Evolutionary conservation across 345 rosid genomes (phyloP).

Genomic region (Hirschfeldia incana): DNA sequence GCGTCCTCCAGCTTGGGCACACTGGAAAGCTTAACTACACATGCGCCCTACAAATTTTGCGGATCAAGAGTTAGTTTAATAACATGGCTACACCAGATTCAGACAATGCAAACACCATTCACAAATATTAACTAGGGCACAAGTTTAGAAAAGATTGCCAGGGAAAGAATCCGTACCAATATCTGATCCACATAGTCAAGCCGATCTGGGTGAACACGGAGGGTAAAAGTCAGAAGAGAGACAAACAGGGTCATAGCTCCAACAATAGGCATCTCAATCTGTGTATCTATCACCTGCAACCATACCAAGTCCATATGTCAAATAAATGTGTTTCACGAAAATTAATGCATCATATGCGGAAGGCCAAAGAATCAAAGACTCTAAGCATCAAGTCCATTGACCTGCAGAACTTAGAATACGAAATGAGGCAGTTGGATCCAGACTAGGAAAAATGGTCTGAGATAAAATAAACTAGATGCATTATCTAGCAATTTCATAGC

Average conservation of each 20-base stretch:
- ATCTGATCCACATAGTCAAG: conserved; percentile 96
- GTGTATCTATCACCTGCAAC: conserved; percentile 80
- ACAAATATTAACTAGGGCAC: background rate
- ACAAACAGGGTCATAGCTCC: conserved; percentile 83
- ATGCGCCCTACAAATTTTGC: conserved; percentile 59
- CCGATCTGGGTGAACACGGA: conserved; percentile 89
- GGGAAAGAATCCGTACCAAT: conserved; percentile 58
- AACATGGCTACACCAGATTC: conserved; percentile 7
- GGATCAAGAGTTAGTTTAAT: conserved; percentile 14
- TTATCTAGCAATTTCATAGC: conserved; percentile 2
- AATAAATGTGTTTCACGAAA: conserved; percentile 11
- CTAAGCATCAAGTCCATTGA: background rate
- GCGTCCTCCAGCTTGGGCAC: conserved; percentile 71
- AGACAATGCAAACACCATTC: background rate
- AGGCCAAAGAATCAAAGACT: conserved; percentile 1
- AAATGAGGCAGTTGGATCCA: background rate
- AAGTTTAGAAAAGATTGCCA: conserved; percentile 1
- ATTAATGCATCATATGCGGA: background rate
- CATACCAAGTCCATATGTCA: conserved; percentile 21
- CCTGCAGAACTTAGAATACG: background rate
- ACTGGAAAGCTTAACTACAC: conserved; percentile 68
- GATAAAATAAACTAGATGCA: conserved; percentile 10
- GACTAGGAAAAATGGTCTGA: background rate
- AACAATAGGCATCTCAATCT: conserved; percentile 81
- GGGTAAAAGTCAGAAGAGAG: conserved; percentile 91